phyloP scores from a whole-genome alignment of 2,329 filamentous ascomycete species.

The Emericellopsis cladophorae region DNA sequence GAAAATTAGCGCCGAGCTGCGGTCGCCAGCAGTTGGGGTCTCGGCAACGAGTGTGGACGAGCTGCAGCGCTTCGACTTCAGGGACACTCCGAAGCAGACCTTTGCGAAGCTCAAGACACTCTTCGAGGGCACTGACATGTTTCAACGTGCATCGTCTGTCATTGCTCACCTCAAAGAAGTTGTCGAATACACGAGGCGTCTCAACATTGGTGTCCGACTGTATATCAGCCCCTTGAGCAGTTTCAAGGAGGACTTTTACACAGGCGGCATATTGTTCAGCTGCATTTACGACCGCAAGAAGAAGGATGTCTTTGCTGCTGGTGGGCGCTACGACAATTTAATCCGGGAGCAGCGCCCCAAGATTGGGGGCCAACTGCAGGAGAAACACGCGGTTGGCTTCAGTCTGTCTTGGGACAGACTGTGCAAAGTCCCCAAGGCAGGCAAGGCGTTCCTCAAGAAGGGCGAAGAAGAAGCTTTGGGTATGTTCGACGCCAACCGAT shows the following conservation, averaged over 20 bases:
- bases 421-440: constrained; percentile 48
- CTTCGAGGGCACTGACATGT: constrained; percentile 51
- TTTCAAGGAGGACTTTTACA: constrained; percentile 84
- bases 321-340: constrained; percentile 82
- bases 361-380: constrained; percentile 45
- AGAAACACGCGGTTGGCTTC: constrained; percentile 80
- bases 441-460: constrained; percentile 56
- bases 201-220: constrained; percentile 64
- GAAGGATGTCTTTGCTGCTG: constrained; percentile 80
- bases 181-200: constrained; percentile 60
- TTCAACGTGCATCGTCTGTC: constrained; percentile 61
- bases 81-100: constrained; percentile 45
- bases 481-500: constrained; percentile 54
- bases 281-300: constrained; percentile 79
- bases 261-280: constrained; percentile 76
- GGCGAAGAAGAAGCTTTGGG: constrained; percentile 47
- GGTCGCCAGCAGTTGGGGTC: constrained; percentile 68
- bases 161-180: constrained; percentile 74
- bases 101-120: constrained; percentile 45
- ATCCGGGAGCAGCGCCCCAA: constrained; percentile 74
- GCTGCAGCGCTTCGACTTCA: constrained; percentile 80
- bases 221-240: constrained; percentile 79
- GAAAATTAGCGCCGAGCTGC: constrained; percentile 69
- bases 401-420: constrained; percentile 81
- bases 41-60: constrained; percentile 86